Evolutionary conservation across 257 asterid genomes (phyloP).

Genomic region (Nicotiana benthamiana): DNA sequence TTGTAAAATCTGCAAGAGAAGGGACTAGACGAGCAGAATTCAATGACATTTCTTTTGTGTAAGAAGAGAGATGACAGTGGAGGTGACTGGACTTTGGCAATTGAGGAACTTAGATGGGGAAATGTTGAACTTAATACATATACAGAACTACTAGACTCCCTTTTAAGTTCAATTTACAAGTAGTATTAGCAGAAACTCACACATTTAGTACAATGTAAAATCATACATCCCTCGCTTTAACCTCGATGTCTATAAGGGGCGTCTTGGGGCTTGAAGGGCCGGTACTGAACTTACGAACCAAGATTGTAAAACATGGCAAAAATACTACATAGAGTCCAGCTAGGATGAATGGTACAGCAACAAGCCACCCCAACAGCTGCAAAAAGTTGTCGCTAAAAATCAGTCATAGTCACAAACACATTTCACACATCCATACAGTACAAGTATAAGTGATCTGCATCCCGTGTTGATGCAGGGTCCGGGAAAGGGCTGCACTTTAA

Average conservation of each 20-base stretch:
- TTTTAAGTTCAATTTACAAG: constrained; percentile 4
- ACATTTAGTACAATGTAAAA: neutral
- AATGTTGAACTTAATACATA: neutral
- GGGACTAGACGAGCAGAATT: neutral
- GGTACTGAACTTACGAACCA: constrained; percentile 55
- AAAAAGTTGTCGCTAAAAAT: neutral
- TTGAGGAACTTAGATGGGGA: neutral
- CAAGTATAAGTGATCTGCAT: neutral
- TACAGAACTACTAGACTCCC: neutral
- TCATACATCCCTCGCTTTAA: constrained; percentile 72
- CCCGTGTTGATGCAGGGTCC: no score
- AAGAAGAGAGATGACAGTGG: neutral
- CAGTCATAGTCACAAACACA: neutral
- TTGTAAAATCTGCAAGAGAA: neutral
- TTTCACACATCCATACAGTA: neutral
- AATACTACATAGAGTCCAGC: constrained; percentile 49
- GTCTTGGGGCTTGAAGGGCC: constrained; percentile 57
- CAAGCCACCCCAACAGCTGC: constrained; percentile 92
- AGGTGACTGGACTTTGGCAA: neutral
- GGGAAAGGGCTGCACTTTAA: no score
- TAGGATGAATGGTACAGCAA: constrained; percentile 68
- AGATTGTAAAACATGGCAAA: constrained; percentile 59
- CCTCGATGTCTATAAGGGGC: constrained; percentile 55
- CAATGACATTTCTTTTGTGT: neutral
- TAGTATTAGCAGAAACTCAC: neutral